Percentiles rank a stretch among this genome's conserved stretches.
Conservation (phyloP, 2,329 filamentous ascomycete genomes). For the Ophiosphaerella herpotricha region DNA sequence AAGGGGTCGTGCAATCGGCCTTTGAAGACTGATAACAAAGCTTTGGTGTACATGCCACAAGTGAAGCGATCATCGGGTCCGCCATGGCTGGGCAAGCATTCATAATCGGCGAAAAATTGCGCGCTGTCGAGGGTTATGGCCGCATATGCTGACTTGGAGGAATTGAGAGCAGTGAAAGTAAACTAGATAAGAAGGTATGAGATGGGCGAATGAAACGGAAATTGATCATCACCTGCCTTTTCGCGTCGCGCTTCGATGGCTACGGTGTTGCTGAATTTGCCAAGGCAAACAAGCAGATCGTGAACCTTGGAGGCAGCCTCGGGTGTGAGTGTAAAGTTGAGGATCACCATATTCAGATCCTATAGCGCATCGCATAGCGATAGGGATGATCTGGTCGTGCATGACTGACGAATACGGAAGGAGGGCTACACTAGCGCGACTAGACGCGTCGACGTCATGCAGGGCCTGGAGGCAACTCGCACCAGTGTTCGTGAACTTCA, state of each 20-base stretch:
- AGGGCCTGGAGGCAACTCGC: background rate
- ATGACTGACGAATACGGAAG: slow-evolving; percentile 14
- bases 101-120: slow-evolving; percentile 75
- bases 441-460: slow-evolving; percentile 11
- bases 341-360: slow-evolving; percentile 47
- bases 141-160: slow-evolving; percentile 79
- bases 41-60: slow-evolving; percentile 73
- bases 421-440: slow-evolving; percentile 28
- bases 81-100: slow-evolving; percentile 56
- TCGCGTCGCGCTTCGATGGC: slow-evolving; percentile 73
- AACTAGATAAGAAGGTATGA: slow-evolving; percentile 53
- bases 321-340: slow-evolving; percentile 75
- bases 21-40: slow-evolving; percentile 74
- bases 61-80: slow-evolving; percentile 63
- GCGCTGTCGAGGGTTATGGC: slow-evolving; percentile 70
- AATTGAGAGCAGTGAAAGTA: slow-evolving; percentile 74
- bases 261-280: slow-evolving; percentile 80
- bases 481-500: no score
- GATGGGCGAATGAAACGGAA: slow-evolving; percentile 17
- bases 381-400: slow-evolving; percentile 7
- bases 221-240: slow-evolving; percentile 54
- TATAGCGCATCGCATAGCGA: slow-evolving; percentile 13
- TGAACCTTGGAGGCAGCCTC: slow-evolving; percentile 73
- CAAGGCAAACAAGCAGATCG: slow-evolving; percentile 73
- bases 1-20: slow-evolving; percentile 66